Evolutionary conservation across 1,284 basidiomycete genomes (phyloP).

Genomic region (Boletus austroedulis): DNA sequence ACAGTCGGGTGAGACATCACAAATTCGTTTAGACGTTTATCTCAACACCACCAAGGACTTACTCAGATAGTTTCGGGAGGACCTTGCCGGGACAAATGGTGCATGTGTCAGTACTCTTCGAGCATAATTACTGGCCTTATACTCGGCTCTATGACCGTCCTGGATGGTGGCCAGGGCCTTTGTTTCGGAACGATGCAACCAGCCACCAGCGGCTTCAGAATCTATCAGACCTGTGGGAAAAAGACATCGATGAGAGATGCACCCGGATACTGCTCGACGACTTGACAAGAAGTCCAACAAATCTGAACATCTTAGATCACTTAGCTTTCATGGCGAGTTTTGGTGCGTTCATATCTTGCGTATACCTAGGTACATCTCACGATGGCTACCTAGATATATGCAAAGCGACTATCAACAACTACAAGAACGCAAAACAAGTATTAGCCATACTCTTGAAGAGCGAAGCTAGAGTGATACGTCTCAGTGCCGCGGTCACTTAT

Average conservation of each 20-base stretch:
- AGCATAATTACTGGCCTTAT: constrained; percentile 27
- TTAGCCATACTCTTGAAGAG: constrained; percentile 16
- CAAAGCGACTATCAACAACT: constrained; percentile 9
- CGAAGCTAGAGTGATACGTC: constrained; percentile 17
- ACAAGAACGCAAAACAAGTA: constrained; percentile 1
- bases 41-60: constrained; percentile 30
- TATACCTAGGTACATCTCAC: background rate
- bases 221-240: constrained; percentile 28
- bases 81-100: constrained; percentile 34
- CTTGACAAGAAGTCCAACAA: constrained; percentile 17
- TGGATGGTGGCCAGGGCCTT: constrained; percentile 26
- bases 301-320: constrained; percentile 27
- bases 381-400: constrained; percentile 10
- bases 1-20: constrained; percentile 13
- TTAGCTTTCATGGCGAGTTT: constrained; percentile 35
- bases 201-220: constrained; percentile 24
- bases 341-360: constrained; percentile 9
- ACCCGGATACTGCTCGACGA: constrained; percentile 19
- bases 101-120: constrained; percentile 34
- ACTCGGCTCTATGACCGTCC: constrained; percentile 22
- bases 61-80: constrained; percentile 23
- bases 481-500: constrained; percentile 27
- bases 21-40: background rate
- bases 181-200: constrained; percentile 34
- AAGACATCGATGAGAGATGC: constrained; percentile 25